Evolutionary conservation across 108 stramenopile species (phyloP), one percentile per base, ranked within the genome.

Genomic region (Licmophora abbreviata): DNA sequence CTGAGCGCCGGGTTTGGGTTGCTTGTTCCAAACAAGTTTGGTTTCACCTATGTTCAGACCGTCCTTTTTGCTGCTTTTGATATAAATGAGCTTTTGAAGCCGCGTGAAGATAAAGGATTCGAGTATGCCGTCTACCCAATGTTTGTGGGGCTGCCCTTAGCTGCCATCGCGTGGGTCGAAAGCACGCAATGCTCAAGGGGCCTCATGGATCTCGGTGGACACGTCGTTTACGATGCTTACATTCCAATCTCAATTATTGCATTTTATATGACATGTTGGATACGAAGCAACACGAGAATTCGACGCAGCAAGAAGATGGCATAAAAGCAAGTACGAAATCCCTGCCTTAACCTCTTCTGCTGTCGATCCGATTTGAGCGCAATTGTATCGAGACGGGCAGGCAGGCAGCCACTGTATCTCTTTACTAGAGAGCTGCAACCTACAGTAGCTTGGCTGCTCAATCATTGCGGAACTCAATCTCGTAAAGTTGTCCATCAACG

Each of bases 11-110:
- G 20, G 1, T 21, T 24, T 1, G 17, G 37, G 29, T 1, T 36
- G 18, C 24, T 48, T 21, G 31, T 48, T 1, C 57, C 57, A 3
- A 1, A n/a, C 1, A 15, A 58, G 12, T 36, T 58, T 25, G 29
- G 28, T 18, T 58, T 58, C 25, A 58, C 57, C 30, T 65, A 58
- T 44, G 56, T 58, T 3, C 64, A 65, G 46, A 58, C 56, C 2
- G 24, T 65, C 24, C 18, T 58, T 10, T 20, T 65, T 26, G n/a
- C 51, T 15, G 37, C 48, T 17, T 50, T 56, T 57, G 31, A 40
- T 14, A 21, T 51, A 22, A 65, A 65, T 51, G 49, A 65, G 34
- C n/a, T 65, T 8, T n/a, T 32, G 17, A 24, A 43, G 23, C 55
- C 46, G 2, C 18, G 17, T 21, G 20, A 55, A 10, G 62, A 55